Percentiles rank a stretch among this genome's conserved stretches.
Evolutionary conservation across 352 stramenopile species (phyloP).

Genomic region (Phytophthora macrochlamydospora): DNA sequence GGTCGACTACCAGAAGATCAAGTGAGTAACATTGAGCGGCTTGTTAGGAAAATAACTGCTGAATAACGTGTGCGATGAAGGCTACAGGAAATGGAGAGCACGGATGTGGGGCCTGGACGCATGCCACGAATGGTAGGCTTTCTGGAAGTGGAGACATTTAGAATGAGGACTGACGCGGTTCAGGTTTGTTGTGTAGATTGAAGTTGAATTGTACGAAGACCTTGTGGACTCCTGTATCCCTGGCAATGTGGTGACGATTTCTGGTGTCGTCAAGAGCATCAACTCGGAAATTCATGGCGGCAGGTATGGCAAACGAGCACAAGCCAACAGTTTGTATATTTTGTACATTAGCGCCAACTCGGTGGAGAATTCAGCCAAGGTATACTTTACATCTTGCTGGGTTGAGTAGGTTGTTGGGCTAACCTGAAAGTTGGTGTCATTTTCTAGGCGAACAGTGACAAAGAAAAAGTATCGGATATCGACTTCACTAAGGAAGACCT

Average conservation of each 20-base stretch:
- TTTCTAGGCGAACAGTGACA: conserved; percentile 40
- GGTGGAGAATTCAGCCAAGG: conserved; percentile 77
- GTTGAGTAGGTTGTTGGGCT: background rate
- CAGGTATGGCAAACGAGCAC: conserved; percentile 88
- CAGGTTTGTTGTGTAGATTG: conserved; percentile 50
- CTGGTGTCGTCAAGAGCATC: conserved; percentile 94
- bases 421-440: background rate
- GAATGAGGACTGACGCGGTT: background rate
- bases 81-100: conserved; percentile 93
- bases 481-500: conserved; percentile 93
- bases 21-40: conserved; percentile 39
- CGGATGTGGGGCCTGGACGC: conserved; percentile 81
- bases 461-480: conserved; percentile 62
- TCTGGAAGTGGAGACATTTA: background rate
- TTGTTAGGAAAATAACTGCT: conserved; percentile 45
- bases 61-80: conserved; percentile 19
- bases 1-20: conserved; percentile 91
- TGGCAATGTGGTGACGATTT: conserved; percentile 94
- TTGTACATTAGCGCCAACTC: conserved; percentile 95
- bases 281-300: conserved; percentile 94
- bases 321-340: conserved; percentile 93
- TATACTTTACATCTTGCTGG: conserved; percentile 5
- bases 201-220: conserved; percentile 90
- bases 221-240: conserved; percentile 96
- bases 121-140: conserved; percentile 82